Evolutionary conservation across 352 stramenopile species (phyloP).

Genomic region (Peronospora belbahrii): DNA sequence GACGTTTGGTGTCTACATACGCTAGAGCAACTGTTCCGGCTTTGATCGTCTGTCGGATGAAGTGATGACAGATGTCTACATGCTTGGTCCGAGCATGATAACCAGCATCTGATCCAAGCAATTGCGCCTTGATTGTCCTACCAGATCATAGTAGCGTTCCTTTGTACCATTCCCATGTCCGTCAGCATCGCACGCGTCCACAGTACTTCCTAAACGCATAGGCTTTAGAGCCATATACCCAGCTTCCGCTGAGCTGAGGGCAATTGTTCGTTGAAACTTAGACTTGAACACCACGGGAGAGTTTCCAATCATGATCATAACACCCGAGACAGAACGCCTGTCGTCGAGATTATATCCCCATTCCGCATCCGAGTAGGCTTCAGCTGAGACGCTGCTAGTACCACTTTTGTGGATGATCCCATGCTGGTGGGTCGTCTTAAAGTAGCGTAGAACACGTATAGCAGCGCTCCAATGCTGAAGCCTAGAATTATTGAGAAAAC

Average conservation of each 20-base stretch:
- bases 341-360: conserved; percentile 9
- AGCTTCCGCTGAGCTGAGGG: conserved; percentile 7
- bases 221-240: conserved; percentile 13
- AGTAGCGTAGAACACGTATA: conserved; percentile 3
- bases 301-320: conserved; percentile 12
- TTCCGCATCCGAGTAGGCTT: conserved; percentile 11
- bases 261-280: conserved; percentile 10
- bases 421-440: conserved; percentile 1
- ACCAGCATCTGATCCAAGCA: neutral
- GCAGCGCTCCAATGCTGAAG: neutral
- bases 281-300: conserved; percentile 5
- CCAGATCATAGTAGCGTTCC: neutral
- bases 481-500: conserved; percentile 1
- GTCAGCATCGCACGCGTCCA: no score
- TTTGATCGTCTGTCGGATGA: neutral
- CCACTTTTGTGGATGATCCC: conserved; percentile 3
- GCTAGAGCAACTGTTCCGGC: neutral
- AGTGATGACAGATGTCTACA: neutral
- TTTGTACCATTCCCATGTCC: no score
- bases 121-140: conserved; percentile 7
- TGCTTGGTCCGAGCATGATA: neutral
- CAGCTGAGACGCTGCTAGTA: neutral
- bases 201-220: no score
- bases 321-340: conserved; percentile 5
- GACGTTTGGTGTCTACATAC: neutral